Evolutionary conservation across 2,329 filamentous ascomycete species (phyloP), one percentile per base, ranked within the genome.

Genomic region (Thermomyces lanuginosus): DNA sequence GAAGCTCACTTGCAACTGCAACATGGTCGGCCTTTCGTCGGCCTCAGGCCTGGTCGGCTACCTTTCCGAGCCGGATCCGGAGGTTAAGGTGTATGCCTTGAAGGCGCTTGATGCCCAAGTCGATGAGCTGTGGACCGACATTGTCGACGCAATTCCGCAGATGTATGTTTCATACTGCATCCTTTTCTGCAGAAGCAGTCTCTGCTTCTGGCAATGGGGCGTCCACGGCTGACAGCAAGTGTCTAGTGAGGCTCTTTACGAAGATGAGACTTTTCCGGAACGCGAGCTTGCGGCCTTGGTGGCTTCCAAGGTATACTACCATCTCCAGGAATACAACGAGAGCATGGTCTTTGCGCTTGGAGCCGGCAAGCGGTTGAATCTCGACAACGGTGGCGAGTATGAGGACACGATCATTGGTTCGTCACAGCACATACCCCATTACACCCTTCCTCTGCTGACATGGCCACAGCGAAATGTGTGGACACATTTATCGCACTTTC

Each of bases 291-390:
- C 89, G 29, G 89, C 89, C 28, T 68, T 98, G 26, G 83, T 98
- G 29, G 78, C 92, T 22, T 79, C 89, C 42, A 98, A 98, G 66
- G 83, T 95, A 41, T 98, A 95, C 63, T 98, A 95, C 51, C 89
- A 98, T 51, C 73, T 98, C 28, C 83, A 93, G 58, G 89, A 89
- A 53, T 98, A 98, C 63, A 89, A 93, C 51, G 89, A 98, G 62
- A 93, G 86, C 57, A 95, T 98, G 86, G 79, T 81, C 27, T 95
- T 98, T 56, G 89, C 89, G 37, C 71, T 98, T 23, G 84, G 83
- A 32, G 84, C 89, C 13, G 89, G 89, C 34, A 81, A 93, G 50
- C 73, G 92, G 26, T 93, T 98, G 65, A 81, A 91, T 60, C 70
- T 95, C 39, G 80, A 93, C 46, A 69, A 76, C 29, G 76, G 80